These are phyloP conservation scores for Pisolithus orientalis DNA, from an alignment of 768 basidiomycete genomes.

Conservation along the genomic window DNA sequence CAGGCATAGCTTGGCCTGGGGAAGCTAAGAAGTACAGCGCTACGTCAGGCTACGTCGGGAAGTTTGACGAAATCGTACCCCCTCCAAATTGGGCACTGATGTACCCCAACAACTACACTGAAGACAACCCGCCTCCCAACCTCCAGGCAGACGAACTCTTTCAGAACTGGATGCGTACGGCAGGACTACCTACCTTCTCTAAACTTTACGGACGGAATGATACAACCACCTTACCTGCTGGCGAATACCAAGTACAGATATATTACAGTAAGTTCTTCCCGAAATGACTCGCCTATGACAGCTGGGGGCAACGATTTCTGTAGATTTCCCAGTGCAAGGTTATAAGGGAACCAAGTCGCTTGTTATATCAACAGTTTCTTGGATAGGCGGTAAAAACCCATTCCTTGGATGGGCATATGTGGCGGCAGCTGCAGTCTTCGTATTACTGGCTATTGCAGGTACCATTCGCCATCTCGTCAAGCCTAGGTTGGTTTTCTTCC, in stretches of 20 bases:
- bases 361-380: conserved; percentile 95
- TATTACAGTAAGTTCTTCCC: conserved; percentile 57
- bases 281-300: not conserved
- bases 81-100: conserved; percentile 86
- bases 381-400: conserved; percentile 98
- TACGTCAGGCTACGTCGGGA: conserved; percentile 44
- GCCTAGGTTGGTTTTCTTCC: conserved; percentile 57
- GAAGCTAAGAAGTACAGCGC: conserved; percentile 85
- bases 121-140: conserved; percentile 60
- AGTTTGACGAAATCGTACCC: conserved; percentile 66
- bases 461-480: conserved; percentile 90
- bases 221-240: conserved; percentile 58
- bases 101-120: conserved; percentile 72
- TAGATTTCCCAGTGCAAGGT: conserved; percentile 88
- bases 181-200: conserved; percentile 93
- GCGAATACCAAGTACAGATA: conserved; percentile 69
- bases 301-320: conserved; percentile 3
- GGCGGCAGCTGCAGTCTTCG: conserved; percentile 79
- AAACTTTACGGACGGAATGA: conserved; percentile 95
- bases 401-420: conserved; percentile 99
- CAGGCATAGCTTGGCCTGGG: conserved; percentile 93
- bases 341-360: conserved; percentile 96
- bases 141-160: conserved; percentile 81
- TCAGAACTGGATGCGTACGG: conserved; percentile 99
- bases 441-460: conserved; percentile 80